Percentiles rank a stretch among this genome's conserved stretches.
phyloP scores from a whole-genome alignment of 352 stramenopile species.

The Phytophthora rubi region DNA sequence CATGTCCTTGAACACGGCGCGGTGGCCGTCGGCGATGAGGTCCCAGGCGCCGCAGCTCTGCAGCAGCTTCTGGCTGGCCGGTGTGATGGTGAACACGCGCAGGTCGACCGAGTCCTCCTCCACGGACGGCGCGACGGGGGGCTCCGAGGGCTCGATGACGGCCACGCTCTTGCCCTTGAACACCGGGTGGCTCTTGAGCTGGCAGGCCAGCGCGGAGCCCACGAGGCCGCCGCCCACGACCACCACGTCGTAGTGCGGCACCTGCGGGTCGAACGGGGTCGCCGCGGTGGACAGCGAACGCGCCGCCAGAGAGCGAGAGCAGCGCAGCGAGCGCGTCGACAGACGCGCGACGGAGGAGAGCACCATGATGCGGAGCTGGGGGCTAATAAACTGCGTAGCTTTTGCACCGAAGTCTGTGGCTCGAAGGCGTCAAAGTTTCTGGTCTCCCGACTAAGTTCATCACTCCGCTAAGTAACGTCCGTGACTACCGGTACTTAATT shows the following conservation, averaged over 20 bases:
- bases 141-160: conserved; percentile 68
- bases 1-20: conserved; percentile 87
- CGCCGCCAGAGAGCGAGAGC: conserved; percentile 10
- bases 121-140: conserved; percentile 45
- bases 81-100: conserved; percentile 92
- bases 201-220: conserved; percentile 79
- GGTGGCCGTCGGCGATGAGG: conserved; percentile 63
- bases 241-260: conserved; percentile 78
- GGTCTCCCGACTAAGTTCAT: conserved; percentile 8
- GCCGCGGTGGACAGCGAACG: conserved; percentile 32
- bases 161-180: conserved; percentile 85
- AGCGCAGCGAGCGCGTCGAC: conserved; percentile 31
- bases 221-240: conserved; percentile 88
- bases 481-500: no score
- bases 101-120: conserved; percentile 81
- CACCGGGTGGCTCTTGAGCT: conserved; percentile 77
- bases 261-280: conserved; percentile 35
- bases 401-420: conserved; percentile 35
- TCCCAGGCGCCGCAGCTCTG: conserved; percentile 80
- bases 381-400: conserved; percentile 23
- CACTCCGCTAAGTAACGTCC: no score
- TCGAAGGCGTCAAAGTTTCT: conserved; percentile 10
- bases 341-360: conserved; percentile 32
- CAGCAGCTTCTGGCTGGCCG: conserved; percentile 80
- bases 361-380: conserved; percentile 28